Evolutionary conservation across 148 eudicot genomes (phyloP).

Genomic region (Rhododendron ovatum): DNA sequence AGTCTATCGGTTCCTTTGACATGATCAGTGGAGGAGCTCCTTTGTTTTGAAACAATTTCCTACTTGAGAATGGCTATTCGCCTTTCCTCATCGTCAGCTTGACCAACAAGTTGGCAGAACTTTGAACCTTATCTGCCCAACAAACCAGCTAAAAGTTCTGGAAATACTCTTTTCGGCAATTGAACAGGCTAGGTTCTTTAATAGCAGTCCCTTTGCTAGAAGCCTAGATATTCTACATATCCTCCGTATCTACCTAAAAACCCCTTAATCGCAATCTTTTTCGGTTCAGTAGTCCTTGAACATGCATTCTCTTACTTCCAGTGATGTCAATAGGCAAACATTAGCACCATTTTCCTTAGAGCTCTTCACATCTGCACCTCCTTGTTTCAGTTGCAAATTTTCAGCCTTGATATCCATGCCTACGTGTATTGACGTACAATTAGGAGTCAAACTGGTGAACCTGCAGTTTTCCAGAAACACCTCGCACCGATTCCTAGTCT

Average conservation of each 20-base stretch:
- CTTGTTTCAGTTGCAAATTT: neutral
- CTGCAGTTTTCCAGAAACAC: neutral
- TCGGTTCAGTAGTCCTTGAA: neutral
- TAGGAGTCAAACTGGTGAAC: constrained; percentile 3
- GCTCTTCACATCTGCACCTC: neutral
- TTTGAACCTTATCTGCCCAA: neutral
- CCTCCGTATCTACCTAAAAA: neutral
- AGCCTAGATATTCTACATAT: neutral
- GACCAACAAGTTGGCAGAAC: neutral
- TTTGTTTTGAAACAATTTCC: neutral
- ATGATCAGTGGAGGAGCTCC: neutral
- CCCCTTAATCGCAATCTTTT: neutral
- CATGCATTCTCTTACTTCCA: neutral
- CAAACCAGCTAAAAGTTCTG: neutral
- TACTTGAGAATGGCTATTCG: neutral
- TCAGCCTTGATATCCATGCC: neutral
- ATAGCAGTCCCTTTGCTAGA: neutral
- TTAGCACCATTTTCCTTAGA: neutral
- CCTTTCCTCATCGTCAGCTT: neutral
- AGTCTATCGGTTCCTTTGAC: neutral
- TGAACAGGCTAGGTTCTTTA: neutral
- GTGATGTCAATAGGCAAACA: neutral
- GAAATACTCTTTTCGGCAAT: neutral
- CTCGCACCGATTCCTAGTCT: neutral
- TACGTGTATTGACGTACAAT: neutral